Conservation (phyloP, 345 rosid species). For the Boechera retrofracta region DNA sequence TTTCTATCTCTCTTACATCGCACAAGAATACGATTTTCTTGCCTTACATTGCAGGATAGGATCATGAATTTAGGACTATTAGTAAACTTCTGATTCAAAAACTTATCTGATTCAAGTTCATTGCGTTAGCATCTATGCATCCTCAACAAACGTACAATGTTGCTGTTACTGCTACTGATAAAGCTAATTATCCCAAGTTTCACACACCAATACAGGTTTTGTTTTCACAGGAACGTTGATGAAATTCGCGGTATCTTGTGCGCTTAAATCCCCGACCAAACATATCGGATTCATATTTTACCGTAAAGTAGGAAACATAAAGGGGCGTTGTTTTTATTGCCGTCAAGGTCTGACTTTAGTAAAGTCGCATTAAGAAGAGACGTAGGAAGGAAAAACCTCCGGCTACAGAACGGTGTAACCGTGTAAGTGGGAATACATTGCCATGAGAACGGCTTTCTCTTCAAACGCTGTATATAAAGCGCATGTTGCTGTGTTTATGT, state of each 20-base stretch:
- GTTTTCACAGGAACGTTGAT: slow-evolving; percentile 29
- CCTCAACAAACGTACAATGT: slow-evolving; percentile 3
- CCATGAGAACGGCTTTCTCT: slow-evolving; percentile 23
- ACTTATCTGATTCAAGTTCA: neutral
- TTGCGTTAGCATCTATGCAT: slow-evolving; percentile 4
- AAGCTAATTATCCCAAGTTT: slow-evolving; percentile 17
- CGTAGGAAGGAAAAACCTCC: slow-evolving; percentile 25
- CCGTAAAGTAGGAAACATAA: slow-evolving; percentile 13
- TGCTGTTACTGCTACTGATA: neutral
- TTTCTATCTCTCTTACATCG: slow-evolving; percentile 22
- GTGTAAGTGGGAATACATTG: slow-evolving; percentile 25
- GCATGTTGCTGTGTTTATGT: slow-evolving; percentile 28
- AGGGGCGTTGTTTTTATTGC: neutral
- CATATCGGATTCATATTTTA: slow-evolving; percentile 17
- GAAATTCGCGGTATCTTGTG: slow-evolving; percentile 6
- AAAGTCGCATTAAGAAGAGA: slow-evolving; percentile 20
- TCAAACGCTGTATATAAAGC: slow-evolving; percentile 41
- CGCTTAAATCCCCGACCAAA: slow-evolving; percentile 4
- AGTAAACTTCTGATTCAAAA: neutral
- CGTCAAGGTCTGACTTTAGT: slow-evolving; percentile 17
- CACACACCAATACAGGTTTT: slow-evolving; percentile 25
- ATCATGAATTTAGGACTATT: neutral
- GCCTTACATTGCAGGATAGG: neutral
- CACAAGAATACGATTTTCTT: neutral
- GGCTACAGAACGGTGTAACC: neutral